phyloP scores from a whole-genome alignment of 2,329 filamentous ascomycete genomes.

The Ustulina deusta region DNA sequence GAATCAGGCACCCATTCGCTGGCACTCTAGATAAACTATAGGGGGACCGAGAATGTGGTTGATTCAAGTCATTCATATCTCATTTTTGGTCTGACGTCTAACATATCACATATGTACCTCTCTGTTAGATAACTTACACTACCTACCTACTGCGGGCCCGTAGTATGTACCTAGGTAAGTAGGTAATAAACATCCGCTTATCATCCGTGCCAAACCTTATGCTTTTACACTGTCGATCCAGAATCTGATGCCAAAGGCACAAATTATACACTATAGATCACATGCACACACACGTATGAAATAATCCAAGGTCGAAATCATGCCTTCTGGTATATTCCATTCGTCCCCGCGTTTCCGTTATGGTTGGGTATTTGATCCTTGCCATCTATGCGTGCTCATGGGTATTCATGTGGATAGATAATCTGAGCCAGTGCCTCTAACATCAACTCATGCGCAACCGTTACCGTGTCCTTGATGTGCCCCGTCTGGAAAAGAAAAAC shows the following conservation, averaged over 20 bases:
- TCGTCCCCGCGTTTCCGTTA: slow-evolving; percentile 10
- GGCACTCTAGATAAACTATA: slow-evolving; percentile 1
- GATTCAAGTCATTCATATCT: slow-evolving; percentile 4
- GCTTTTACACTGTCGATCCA: neutral
- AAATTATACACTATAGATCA: neutral
- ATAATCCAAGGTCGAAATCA: neutral
- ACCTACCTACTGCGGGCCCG: too few relatives aligned
- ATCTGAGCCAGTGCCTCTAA: slow-evolving; percentile 2
- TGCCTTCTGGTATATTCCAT: slow-evolving; percentile 1
- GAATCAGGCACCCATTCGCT: slow-evolving; percentile 15
- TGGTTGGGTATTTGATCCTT: slow-evolving; percentile 25
- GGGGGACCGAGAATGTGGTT: slow-evolving; percentile 13
- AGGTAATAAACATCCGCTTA: neutral
- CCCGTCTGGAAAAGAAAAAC: slow-evolving; percentile 10
- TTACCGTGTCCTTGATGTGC: slow-evolving; percentile 26
- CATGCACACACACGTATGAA: neutral
- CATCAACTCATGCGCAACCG: slow-evolving; percentile 30
- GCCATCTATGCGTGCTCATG: slow-evolving; percentile 20
- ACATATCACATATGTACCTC: too few relatives aligned
- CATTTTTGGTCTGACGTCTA: neutral
- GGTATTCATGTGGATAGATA: slow-evolving; percentile 30
- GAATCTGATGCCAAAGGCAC: neutral
- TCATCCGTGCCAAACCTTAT: neutral
- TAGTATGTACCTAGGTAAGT: too few relatives aligned
- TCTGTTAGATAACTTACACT: too few relatives aligned